Base-by-base conservation (phyloP, 164 flowering plant genomes). In the Aristolochia californica region DNA sequence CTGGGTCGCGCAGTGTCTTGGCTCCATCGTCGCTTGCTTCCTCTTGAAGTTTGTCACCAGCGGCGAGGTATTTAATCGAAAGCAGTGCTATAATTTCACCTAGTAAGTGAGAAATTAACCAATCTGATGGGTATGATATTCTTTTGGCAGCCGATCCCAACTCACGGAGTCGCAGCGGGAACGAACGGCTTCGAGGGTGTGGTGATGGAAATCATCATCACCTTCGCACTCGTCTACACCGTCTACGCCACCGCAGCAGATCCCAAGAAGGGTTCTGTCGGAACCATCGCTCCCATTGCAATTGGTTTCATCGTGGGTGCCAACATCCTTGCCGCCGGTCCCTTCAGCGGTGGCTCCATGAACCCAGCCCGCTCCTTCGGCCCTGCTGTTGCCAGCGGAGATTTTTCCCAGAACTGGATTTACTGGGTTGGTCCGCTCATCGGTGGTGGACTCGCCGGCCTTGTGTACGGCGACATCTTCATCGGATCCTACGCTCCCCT, bases 251-350 rank as follows among this genome's bases (percentile, higher is more conserved):
- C 89, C 0, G 86, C 89, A 0, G 89, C 78, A 0, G 89, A 83
- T 64, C 89, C 89, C 25, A 79, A 79, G 74, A 83, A 79, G 76
- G 84, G 83, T 16, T 64, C 79, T 0, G 52, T 83, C 0, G 84
- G 84, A 26, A 81, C 72, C 13, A 71, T 83, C 27, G 89, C 89
- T 0, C 89, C 89, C 16, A 78, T 83, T 13, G 89, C 89, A 13
- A 83, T 83, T 38, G 89, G 89, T 13, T 79, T 83, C 80, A 81
- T 83, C 8, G 89, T 83, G 5, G 89, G 89, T n/a, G 89, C 86
- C 1, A 83, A 83, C 75, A 83, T 83, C 48, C 59, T 83, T 0
- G 89, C 86, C 0, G 89, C 80, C 0, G 89, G 85, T 53, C 81
- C 86, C 20, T 83, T 81, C 72, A 74, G 78, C 38, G 89, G 89